Conservation (phyloP, 805 yeast species). For the Kodamaea neixiangensis region DNA sequence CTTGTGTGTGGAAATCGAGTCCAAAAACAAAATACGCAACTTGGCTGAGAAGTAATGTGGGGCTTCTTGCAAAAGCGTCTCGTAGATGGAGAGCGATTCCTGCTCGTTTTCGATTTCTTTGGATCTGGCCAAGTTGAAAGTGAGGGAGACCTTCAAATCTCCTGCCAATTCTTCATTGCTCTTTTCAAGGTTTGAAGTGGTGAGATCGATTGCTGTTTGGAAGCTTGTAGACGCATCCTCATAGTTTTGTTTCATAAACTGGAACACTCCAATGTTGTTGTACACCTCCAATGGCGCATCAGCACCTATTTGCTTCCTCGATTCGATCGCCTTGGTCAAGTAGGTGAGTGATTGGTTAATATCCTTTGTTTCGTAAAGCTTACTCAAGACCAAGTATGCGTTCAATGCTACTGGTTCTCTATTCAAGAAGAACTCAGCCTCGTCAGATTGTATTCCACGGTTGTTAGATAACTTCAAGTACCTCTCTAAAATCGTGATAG, state of each 20-base stretch:
- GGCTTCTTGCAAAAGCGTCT: constrained; percentile 52
- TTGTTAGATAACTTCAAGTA: constrained; percentile 66
- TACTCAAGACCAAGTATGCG: constrained; percentile 70
- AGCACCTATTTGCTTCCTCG: constrained; percentile 43
- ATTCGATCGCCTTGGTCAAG: constrained; percentile 61
- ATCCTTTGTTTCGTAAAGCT: constrained; percentile 67
- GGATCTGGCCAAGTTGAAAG: constrained; percentile 77
- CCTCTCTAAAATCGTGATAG: constrained; percentile 66
- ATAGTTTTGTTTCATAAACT: constrained; percentile 62
- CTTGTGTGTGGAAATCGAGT: constrained; percentile 46
- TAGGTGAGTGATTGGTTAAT: constrained; percentile 65
- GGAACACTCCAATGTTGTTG: constrained; percentile 84
- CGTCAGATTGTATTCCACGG: constrained; percentile 19
- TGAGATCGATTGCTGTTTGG: constrained; percentile 33
- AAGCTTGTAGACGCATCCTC: constrained; percentile 57
- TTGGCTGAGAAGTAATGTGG: constrained; percentile 78
- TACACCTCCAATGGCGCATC: constrained; percentile 59
- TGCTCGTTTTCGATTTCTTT: constrained; percentile 48
- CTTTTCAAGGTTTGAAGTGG: constrained; percentile 7
- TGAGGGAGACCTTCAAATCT: constrained; percentile 35
- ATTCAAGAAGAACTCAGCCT: neutral
- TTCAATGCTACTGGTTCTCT: constrained; percentile 61
- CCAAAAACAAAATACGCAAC: constrained; percentile 66
- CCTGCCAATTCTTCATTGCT: constrained; percentile 15
- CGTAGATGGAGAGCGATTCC: constrained; percentile 50